phyloP scores from a whole-genome alignment of 345 rosid genomes.

The Conringia planisiliqua region DNA sequence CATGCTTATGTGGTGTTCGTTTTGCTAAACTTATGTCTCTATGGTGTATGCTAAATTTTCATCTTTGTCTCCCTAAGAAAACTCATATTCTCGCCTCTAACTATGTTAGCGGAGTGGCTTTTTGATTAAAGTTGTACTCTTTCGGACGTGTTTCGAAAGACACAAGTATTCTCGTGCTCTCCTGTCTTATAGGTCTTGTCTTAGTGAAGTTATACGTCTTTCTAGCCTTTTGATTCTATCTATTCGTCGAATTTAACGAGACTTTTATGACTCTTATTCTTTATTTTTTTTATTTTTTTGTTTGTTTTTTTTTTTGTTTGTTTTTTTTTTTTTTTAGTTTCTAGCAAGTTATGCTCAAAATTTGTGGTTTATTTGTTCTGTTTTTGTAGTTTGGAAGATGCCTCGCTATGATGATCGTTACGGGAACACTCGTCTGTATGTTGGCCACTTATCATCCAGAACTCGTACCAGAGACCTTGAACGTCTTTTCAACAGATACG shows the following conservation, averaged over 20 bases:
- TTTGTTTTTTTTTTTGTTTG: not conserved
- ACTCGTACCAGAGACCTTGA: slow-evolving; percentile 61
- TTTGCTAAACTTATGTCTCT: not conserved
- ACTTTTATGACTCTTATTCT: not conserved
- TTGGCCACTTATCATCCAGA: slow-evolving; percentile 50
- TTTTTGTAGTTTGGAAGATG: slow-evolving; percentile 38
- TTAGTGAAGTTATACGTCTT: not conserved
- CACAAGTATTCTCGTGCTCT: too few species aligned
- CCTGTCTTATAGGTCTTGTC: not conserved
- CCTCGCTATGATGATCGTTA: slow-evolving; percentile 53
- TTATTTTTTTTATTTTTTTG: too few species aligned
- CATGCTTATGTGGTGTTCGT: not conserved
- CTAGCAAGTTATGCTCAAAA: not conserved
- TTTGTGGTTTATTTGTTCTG: not conserved
- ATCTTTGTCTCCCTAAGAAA: not conserved
- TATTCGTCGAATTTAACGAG: not conserved
- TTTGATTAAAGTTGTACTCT: not conserved
- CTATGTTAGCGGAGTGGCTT: not conserved
- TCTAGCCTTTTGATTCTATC: not conserved
- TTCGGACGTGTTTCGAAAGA: not conserved
- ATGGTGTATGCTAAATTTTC: not conserved
- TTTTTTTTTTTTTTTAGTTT: not conserved
- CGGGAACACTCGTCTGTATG: slow-evolving; percentile 53
- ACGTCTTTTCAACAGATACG: slow-evolving; percentile 55
- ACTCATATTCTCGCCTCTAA: not conserved